Evolutionary conservation across 305 asterid genomes (phyloP), one percentile per base, ranked within the genome.

Genomic region (Fraxinus sp.): DNA sequence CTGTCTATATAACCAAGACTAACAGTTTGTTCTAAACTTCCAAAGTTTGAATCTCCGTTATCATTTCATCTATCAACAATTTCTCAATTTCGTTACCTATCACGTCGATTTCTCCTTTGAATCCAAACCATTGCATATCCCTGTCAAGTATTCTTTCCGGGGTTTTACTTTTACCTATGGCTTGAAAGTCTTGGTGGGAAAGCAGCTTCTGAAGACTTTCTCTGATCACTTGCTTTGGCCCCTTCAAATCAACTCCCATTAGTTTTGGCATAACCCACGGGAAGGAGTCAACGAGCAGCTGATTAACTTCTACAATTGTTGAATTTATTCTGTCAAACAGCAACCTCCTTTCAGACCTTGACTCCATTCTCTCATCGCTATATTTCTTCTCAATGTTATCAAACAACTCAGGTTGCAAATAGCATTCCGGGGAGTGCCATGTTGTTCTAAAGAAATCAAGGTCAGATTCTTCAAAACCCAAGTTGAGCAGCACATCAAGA

Each of bases 31-130:
- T 80, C 73, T 75, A 81, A 78, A 84, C 74, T 86, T 87, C 88
- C 86, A 93, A 26, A 81, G 77, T 77, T 32, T 77, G 37, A 57
- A 91, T 73, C 88, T 94, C 99, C 76, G 49, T 77, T 86, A 94
- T 80, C 85, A 96, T 80, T 36, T 92, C 98, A 62, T 91, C 92
- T 83, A 91, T 87, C 90, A 96, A 88, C 91, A 89, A 9, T 78
- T 84, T 82, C 91, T 90, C 96, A 20, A 96, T 86, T 46, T 89
- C 93, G 80, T 82, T 89, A 73, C 96, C 97, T 81, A 95, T 75
- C 14, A 55, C 79, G 39, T 95, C 91, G 2, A 88, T 86, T 32
- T 87, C 93, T 28, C 86, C 90, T 80, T 73, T 85, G 32, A 55
- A 36, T 46, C 85, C 94, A 36, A 82, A 75, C 98, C 98, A 92